Conservation (phyloP, 192 early-diverging fungal species). For the Coemansia sp. region DNA sequence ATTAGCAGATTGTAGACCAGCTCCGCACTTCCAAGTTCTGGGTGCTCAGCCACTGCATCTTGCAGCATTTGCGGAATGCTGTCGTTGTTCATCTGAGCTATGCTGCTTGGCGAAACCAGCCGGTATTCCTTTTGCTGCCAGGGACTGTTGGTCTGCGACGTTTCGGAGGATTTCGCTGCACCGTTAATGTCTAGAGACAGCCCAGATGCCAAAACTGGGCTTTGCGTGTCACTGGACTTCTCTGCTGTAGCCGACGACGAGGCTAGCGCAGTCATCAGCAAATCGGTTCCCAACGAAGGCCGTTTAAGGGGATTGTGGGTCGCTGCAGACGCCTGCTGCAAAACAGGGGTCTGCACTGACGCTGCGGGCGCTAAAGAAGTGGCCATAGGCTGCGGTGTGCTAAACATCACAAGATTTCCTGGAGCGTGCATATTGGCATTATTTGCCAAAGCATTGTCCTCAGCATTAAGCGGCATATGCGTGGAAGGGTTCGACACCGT, state of each 20-base stretch:
- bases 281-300: slow-evolving; percentile 2
- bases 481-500: slow-evolving; percentile 1
- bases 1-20: slow-evolving; percentile 54
- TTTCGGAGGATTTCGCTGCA: neutral
- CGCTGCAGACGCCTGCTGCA: neutral
- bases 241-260: neutral
- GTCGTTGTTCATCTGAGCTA: slow-evolving; percentile 49
- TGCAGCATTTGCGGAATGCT: slow-evolving; percentile 38
- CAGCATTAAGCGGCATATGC: slow-evolving; percentile 8
- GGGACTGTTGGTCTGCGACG: slow-evolving; percentile 21
- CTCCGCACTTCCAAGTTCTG: slow-evolving; percentile 48
- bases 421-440: slow-evolving; percentile 14
- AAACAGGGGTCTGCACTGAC: slow-evolving; percentile 4
- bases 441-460: slow-evolving; percentile 9
- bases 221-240: neutral
- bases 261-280: slow-evolving; percentile 1
- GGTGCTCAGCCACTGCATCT: slow-evolving; percentile 40
- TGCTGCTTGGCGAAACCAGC: slow-evolving; percentile 8
- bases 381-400: neutral
- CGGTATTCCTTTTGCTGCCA: slow-evolving; percentile 10
- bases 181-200: neutral
- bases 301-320: neutral
- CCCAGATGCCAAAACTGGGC: neutral
- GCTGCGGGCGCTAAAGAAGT: neutral
- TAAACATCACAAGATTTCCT: slow-evolving; percentile 9